Evolutionary conservation across 2,329 filamentous ascomycete species (phyloP), one percentile per base, ranked within the genome.

Genomic region (Aspergillus uvarum): DNA sequence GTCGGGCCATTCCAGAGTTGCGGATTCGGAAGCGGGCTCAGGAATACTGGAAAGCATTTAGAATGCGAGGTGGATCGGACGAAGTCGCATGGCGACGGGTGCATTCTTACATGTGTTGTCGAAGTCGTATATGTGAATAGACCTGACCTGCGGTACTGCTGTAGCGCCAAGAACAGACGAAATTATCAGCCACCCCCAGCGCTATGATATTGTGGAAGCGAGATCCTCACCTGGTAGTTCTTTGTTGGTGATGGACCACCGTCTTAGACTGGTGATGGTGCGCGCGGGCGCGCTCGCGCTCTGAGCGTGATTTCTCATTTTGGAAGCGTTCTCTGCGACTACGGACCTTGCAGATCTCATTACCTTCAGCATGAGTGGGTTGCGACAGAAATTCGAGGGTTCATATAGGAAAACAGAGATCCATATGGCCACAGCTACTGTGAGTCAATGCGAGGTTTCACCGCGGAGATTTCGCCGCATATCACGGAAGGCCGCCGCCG

Each of bases 51-150:
- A 35, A 1, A 22, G 53, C 44, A 63, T 67, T 67, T 63, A 68
- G 63, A 8, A 59, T 64, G 38, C 14, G 38, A 7, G 6, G n/a
- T 61, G 47, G 60, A 47, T 22, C 26, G 14, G 6, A n/a, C 21
- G 21, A 2, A 8, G 29, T 42, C 24, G 44, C 3, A 42, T 2
- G 38, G 8, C 47, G 16, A 32, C 42, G n/a, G 14, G 12, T 47
- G 19, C 47, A 55, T 50, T 14, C 88, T 74, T 80, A 94, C 91
- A 80, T 42, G 94, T 98, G 72, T 99, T 98, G 77, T 99, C 95
- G 76, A 98, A 99, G 76, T 99, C 95, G 79, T 98, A 98, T 67
- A 99, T 85, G 73, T 98, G 94, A 55, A 99, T 87, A 8, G 87
- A 80, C 73, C 86, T 91, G 76, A 98, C 89, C 58, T 86, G 81